Percentiles rank a stretch among this genome's conserved stretches.
phyloP scores from a whole-genome alignment of 805 yeast genomes.

The Cyberlindnera galapagoensis region DNA sequence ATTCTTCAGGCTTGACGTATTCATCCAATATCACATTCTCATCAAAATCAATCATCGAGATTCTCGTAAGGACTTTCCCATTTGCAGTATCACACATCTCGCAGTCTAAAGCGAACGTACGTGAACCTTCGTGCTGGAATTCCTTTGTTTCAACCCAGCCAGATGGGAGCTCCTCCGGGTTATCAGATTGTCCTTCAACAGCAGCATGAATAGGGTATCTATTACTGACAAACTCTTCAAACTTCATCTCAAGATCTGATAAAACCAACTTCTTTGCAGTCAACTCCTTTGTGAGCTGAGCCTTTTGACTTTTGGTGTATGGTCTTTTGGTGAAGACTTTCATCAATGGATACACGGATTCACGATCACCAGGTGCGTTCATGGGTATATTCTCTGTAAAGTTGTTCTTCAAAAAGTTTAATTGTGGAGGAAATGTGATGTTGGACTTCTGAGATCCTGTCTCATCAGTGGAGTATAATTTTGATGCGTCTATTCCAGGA shows the following conservation, averaged over 20 bases:
- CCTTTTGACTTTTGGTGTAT: conserved; percentile 49
- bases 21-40: conserved; percentile 60
- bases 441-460: neutral
- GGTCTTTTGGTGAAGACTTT: conserved; percentile 52
- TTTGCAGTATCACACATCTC: conserved; percentile 74
- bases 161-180: conserved; percentile 4
- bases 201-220: conserved; percentile 58
- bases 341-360: conserved; percentile 45
- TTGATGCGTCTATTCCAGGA: conserved; percentile 53
- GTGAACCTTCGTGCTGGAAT: conserved; percentile 53
- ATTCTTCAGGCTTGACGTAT: conserved; percentile 69
- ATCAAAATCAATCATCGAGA: conserved; percentile 64
- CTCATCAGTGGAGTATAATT: conserved; percentile 25
- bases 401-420: conserved; percentile 26
- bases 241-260: conserved; percentile 45
- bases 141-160: conserved; percentile 50
- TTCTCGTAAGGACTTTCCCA: conserved; percentile 69
- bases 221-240: conserved; percentile 41
- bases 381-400: conserved; percentile 45
- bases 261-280: conserved; percentile 33
- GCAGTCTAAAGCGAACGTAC: conserved; percentile 81
- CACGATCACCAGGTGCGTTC: conserved; percentile 60
- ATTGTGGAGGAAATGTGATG: conserved; percentile 2
- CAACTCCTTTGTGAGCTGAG: conserved; percentile 26
- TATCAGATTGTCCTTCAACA: conserved; percentile 18